A percentile compares a stretch with the other conserved stretches of the same genome.
Evolutionary conservation across 768 basidiomycete species (phyloP).

Genomic region (Leccinellum albellum): DNA sequence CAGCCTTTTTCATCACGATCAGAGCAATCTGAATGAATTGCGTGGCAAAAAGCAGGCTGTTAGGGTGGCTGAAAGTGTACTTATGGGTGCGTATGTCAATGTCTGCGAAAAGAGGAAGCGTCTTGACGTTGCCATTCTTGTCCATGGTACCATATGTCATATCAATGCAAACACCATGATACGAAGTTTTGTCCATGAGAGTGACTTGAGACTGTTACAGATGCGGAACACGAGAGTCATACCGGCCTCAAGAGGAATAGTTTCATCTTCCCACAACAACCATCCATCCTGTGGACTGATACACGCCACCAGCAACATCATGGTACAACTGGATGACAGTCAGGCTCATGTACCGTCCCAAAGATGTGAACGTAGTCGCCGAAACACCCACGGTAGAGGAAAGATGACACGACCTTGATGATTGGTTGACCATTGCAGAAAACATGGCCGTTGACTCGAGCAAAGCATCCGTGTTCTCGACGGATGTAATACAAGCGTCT

Average conservation of each 20-base stretch:
- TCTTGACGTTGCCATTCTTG: slow-evolving; percentile 93
- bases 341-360: slow-evolving; percentile 84
- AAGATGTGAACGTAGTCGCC: slow-evolving; percentile 94
- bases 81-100: slow-evolving; percentile 92
- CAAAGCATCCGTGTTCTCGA: slow-evolving; percentile 83
- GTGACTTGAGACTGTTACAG: slow-evolving; percentile 78
- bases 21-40: slow-evolving; percentile 99
- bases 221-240: slow-evolving; percentile 87
- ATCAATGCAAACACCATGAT: slow-evolving; percentile 84
- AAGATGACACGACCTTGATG: slow-evolving; percentile 91
- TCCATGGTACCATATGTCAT: slow-evolving; percentile 98
- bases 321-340: slow-evolving; percentile 72
- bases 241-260: slow-evolving; percentile 72
- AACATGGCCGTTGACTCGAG: slow-evolving; percentile 84
- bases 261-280: slow-evolving; percentile 92
- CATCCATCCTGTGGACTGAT: slow-evolving; percentile 96
- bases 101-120: slow-evolving; percentile 91
- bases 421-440: slow-evolving; percentile 73
- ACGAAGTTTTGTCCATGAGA: slow-evolving; percentile 88
- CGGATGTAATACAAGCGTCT: slow-evolving; percentile 83
- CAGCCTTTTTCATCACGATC: slow-evolving; percentile 96
- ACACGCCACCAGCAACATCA: slow-evolving; percentile 81
- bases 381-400: slow-evolving; percentile 96
- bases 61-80: slow-evolving; percentile 98
- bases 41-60: slow-evolving; percentile 92